Base-by-base conservation (phyloP, 306 rosid species). In the Abrus precatorius region DNA sequence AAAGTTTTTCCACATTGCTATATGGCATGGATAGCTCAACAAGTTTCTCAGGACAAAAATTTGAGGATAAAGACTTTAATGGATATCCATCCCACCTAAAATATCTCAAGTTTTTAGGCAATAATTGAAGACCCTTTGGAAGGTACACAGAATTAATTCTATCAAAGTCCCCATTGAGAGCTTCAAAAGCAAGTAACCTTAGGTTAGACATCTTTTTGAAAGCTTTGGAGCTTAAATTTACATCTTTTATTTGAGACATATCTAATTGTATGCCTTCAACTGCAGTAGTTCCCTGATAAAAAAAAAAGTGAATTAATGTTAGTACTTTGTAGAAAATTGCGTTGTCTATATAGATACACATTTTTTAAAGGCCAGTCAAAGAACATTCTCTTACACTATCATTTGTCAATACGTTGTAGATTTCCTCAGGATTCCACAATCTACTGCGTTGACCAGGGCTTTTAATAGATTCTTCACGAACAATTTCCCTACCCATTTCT, bases 401-500 rank as follows among this genome's bases (percentile, higher is more conserved):
- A 41, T 79, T 48, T 34, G 56, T 30, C 1, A 84, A 43, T 9
- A 79, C 50, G 9, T 48, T 36, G 6, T 13, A 14, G 0, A 78
- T 9, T 13, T 78, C 83, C 1, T 72, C 29, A 0, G 7, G 5
- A 13, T 54, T 32, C 55, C 66, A 63, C 9, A 73, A 48, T 12
- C 84, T 47, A 5, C 86, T 78, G 0, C 53, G 53, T 3, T 32
- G 14, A 36, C 60, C 76, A 0, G 76, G 59, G 0, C 36, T 5
- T 36, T 63, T 36, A 0, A 0, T 1, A 10, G 63, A 83, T 72
- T 83, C 80, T 77, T 71, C 20, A 1, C 34, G 64, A 45, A 83
- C 71, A 14, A 83, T 45, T 38, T 53, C 43, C 20, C 13, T 12
- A 12, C 85, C 88, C 78, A 79, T 65, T 32, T 47, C 40, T 27